Evolutionary conservation across 345 rosid species (phyloP).

Genomic region (Brassica nigra): DNA sequence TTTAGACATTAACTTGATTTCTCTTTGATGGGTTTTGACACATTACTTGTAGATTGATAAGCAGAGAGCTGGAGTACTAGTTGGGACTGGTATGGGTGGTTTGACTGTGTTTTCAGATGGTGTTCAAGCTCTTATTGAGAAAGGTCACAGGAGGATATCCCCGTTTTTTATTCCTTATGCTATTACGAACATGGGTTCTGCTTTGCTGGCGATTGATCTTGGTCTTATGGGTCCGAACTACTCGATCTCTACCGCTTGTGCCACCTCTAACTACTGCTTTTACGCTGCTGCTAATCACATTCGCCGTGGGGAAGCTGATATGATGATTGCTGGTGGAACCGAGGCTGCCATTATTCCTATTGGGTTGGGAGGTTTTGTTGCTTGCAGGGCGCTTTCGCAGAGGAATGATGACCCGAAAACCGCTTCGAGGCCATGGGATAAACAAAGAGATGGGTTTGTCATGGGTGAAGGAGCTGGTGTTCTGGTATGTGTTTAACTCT

Average conservation of each 20-base stretch:
- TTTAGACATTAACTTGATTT: background rate
- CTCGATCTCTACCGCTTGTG: conserved; percentile 97
- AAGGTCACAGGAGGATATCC: conserved; percentile 79
- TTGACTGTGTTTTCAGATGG: conserved; percentile 87
- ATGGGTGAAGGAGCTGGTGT: conserved; percentile 99
- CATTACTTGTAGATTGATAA: conserved; percentile 60
- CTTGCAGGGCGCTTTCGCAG: conserved; percentile 97
- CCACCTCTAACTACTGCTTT: conserved; percentile 96
- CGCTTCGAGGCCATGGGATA: conserved; percentile 99
- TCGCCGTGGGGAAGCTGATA: conserved; percentile 97
- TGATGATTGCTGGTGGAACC: conserved; percentile 99
- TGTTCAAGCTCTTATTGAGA: conserved; percentile 79
- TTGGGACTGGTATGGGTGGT: conserved; percentile 99
- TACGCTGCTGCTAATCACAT: conserved; percentile 99
- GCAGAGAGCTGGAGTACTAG: conserved; percentile 85
- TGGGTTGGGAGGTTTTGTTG: conserved; percentile 98
- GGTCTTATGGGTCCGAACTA: conserved; percentile 99
- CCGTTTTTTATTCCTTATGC: conserved; percentile 95
- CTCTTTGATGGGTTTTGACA: background rate
- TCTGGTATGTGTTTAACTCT: conserved; percentile 56
- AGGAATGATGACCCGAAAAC: conserved; percentile 97
- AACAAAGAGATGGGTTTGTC: conserved; percentile 89
- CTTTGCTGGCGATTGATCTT: conserved; percentile 90
- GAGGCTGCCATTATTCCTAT: conserved; percentile 98
- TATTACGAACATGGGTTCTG: conserved; percentile 97